Evolutionary conservation across 73 alveolate genomes (phyloP).

Genomic region (Uronychia setigera): DNA sequence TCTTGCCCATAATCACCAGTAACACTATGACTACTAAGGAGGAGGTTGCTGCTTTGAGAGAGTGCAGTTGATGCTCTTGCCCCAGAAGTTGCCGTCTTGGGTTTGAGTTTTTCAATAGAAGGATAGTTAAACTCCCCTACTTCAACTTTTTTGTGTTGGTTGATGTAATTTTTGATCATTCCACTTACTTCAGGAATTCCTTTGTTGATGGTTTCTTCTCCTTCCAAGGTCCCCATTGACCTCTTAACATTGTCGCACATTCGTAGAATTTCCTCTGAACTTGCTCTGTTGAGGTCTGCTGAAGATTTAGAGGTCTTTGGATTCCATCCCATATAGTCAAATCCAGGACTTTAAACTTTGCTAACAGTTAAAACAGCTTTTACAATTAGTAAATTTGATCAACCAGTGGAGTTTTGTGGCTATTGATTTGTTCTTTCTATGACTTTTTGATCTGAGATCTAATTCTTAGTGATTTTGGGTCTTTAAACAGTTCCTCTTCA

Average conservation of each 20-base stretch:
- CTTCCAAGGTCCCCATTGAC: neutral
- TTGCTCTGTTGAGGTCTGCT: no score
- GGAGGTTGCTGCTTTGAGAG: neutral
- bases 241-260: neutral
- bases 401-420: neutral
- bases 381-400: neutral
- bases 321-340: neutral
- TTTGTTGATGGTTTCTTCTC: neutral
- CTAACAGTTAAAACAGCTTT: neutral
- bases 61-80: neutral
- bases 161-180: neutral
- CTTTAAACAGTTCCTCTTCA: neutral
- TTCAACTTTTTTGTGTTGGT: neutral
- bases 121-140: neutral
- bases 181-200: neutral
- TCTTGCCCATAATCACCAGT: neutral
- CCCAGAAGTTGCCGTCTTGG: neutral
- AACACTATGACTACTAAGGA: neutral
- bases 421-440: neutral
- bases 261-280: neutral
- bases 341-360: neutral
- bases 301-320: neutral
- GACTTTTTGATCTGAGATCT: neutral
- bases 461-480: neutral
- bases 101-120: neutral